Evolutionary conservation across 768 basidiomycete genomes (phyloP).

Genomic region (Pulveroboletus sp.): DNA sequence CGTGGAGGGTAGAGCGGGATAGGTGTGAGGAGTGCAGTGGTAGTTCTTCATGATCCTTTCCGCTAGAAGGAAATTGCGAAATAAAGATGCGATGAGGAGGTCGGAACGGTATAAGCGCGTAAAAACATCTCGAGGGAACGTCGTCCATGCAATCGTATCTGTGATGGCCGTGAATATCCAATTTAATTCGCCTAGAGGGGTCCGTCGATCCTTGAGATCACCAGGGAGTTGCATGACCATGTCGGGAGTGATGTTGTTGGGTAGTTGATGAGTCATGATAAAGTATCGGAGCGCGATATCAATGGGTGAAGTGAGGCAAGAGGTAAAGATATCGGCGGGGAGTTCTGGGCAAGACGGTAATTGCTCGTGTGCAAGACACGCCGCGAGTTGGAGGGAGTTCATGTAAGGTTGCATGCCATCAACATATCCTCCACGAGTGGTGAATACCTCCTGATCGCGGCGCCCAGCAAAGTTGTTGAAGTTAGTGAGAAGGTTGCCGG

Average conservation of each 20-base stretch:
- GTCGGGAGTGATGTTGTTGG: slow-evolving; percentile 76
- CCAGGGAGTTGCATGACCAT: slow-evolving; percentile 96
- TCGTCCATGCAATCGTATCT: slow-evolving; percentile 99
- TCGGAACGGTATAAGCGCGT: slow-evolving; percentile 94
- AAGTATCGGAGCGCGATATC: slow-evolving; percentile 96
- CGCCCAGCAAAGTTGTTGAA: slow-evolving; percentile 79
- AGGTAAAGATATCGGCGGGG: slow-evolving; percentile 96
- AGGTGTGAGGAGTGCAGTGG: slow-evolving; percentile 93
- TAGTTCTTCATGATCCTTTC: slow-evolving; percentile 98
- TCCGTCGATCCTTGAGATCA: slow-evolving; percentile 93
- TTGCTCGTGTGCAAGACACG: slow-evolving; percentile 87
- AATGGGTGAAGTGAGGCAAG: slow-evolving; percentile 96
- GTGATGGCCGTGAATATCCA: slow-evolving; percentile 99
- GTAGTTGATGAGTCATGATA: slow-evolving; percentile 85
- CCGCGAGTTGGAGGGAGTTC: slow-evolving; percentile 92
- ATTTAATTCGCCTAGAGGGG: slow-evolving; percentile 96
- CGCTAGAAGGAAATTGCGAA: slow-evolving; percentile 95
- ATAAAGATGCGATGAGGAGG: slow-evolving; percentile 91
- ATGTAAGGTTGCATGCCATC: slow-evolving; percentile 68
- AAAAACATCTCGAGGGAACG: slow-evolving; percentile 91
- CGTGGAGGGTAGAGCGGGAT: slow-evolving; percentile 89
- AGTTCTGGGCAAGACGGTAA: slow-evolving; percentile 95
- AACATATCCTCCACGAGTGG: slow-evolving; percentile 55
- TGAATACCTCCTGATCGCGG: slow-evolving; percentile 64
- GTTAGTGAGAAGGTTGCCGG: slow-evolving; percentile 88